phyloP scores from a whole-genome alignment of 1,284 basidiomycete species.

The Marasmius sp. region DNA sequence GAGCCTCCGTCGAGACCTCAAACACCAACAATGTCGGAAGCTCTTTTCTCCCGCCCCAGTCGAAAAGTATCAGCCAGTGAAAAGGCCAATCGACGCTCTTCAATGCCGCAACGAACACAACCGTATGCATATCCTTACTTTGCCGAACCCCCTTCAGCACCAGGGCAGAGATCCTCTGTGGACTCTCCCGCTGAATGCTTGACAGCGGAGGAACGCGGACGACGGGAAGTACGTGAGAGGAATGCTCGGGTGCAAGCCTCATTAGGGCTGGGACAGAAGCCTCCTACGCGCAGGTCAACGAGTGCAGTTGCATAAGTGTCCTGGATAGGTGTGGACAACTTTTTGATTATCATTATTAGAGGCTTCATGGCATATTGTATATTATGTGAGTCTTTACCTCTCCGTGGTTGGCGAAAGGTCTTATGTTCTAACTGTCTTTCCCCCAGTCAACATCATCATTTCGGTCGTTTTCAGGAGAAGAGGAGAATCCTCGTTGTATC shows the following conservation, averaged over 20 bases:
- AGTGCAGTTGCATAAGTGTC: not conserved
- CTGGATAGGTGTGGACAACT: not conserved
- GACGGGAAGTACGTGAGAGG: not conserved
- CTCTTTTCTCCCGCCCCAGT: not conserved
- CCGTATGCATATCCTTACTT: slow-evolving; percentile 15
- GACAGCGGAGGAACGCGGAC: not conserved
- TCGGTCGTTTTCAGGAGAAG: not conserved
- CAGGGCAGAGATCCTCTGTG: not conserved
- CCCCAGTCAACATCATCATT: not conserved
- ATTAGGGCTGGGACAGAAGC: not conserved
- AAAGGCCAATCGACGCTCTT: slow-evolving; percentile 1
- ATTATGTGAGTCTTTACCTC: not conserved
- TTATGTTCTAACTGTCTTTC: not conserved
- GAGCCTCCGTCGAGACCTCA: not conserved
- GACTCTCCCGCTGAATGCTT: not conserved
- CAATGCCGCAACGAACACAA: slow-evolving; percentile 4
- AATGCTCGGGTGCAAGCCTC: slow-evolving; percentile 4
- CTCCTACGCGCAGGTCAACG: not conserved
- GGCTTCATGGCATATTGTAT: not conserved
- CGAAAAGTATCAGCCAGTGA: slow-evolving; percentile 4
- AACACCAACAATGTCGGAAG: not conserved
- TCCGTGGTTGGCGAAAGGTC: not conserved
- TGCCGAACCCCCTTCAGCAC: slow-evolving; percentile 6
- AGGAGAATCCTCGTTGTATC: no score
- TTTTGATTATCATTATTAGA: not conserved